These are phyloP conservation scores for Phytophthora sojae DNA, from an alignment of 352 stramenopile genomes.

Conservation along the genomic window DNA sequence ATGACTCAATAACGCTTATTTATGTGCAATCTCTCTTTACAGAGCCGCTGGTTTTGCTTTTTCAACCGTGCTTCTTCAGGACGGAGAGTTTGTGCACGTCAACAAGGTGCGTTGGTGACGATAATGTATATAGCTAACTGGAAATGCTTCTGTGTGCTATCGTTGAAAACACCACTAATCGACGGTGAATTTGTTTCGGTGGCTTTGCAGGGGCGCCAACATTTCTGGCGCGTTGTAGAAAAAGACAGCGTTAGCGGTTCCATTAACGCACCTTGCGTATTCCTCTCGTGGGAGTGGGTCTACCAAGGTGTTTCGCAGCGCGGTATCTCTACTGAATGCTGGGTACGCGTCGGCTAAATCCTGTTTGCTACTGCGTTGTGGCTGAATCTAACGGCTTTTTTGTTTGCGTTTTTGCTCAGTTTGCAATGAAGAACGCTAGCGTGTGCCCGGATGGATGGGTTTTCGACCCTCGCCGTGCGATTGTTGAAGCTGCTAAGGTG, in stretches of 20 bases:
- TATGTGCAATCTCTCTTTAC: neutral
- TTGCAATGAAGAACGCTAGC: conserved; percentile 85
- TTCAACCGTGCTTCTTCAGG: conserved; percentile 76
- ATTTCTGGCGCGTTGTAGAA: conserved; percentile 87
- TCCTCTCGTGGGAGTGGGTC: conserved; percentile 88
- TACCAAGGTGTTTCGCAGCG: conserved; percentile 85
- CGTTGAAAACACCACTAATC: no score
- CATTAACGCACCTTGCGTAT: conserved; percentile 69
- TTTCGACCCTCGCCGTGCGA: conserved; percentile 74
- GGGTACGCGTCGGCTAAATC: conserved; percentile 41
- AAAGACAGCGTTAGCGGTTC: conserved; percentile 40
- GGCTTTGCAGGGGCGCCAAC: conserved; percentile 62
- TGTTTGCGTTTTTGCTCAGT: conserved; percentile 41
- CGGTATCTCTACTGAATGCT: conserved; percentile 85
- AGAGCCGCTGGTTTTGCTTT: conserved; percentile 77
- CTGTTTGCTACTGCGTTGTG: neutral
- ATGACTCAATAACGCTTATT: neutral
- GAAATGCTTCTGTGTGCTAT: no score
- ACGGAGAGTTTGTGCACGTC: conserved; percentile 86
- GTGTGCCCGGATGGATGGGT: conserved; percentile 68
- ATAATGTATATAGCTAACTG: no score
- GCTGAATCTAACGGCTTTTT: conserved; percentile 7
- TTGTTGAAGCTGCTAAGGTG: conserved; percentile 82
- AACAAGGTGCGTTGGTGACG: conserved; percentile 60
- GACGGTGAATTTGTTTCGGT: neutral